Evolutionary conservation across 176 grass and related monocot genomes (phyloP), one percentile per base, ranked within the genome.

Genomic region (Chloris gayana): DNA sequence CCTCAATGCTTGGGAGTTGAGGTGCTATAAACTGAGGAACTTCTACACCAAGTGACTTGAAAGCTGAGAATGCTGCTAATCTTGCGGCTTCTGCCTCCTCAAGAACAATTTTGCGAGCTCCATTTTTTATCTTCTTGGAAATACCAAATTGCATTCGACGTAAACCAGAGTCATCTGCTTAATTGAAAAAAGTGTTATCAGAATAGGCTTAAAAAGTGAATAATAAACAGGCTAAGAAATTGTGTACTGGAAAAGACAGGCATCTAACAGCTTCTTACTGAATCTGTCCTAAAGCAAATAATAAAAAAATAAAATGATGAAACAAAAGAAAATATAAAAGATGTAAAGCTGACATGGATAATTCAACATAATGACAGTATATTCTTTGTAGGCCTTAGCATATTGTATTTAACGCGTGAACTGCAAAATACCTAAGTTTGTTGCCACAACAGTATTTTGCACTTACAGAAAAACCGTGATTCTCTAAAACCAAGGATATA

Each of bases 121-220:
- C 88, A 83, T 89, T 98, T 84, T 98, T 98, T 82, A 98, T 94
- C 88, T 98, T 98, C 81, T 94, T 98, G 14, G 92, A 87, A 83
- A 98, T 79, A 67, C 92, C 95, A 37, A 98, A 86, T 81, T 87
- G 95, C 95, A 94, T 76, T 69, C 78, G 87, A 35, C 42, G 87
- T 58, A 88, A 85, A 44, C 85, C 82, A 77, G 67, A 80, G 75
- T 84, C 84, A 88, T 85, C 91, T 94, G 73, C 29, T 81, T 13
- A 50, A 81, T 63, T 56, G 33, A 76, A 76, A 10, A 57, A 17
- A 83, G 70, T 70, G 6, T 5, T 26, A 85, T 81, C 14, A 88
- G 46, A 78, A 35, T 73, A 82, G 64, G 41, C 21, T 80, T 47
- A 64, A 64, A 57, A 75, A 64, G 42, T 64, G 32, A 58, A 76